phyloP scores from a whole-genome alignment of 768 basidiomycete genomes.

The Calocera viscosa region DNA sequence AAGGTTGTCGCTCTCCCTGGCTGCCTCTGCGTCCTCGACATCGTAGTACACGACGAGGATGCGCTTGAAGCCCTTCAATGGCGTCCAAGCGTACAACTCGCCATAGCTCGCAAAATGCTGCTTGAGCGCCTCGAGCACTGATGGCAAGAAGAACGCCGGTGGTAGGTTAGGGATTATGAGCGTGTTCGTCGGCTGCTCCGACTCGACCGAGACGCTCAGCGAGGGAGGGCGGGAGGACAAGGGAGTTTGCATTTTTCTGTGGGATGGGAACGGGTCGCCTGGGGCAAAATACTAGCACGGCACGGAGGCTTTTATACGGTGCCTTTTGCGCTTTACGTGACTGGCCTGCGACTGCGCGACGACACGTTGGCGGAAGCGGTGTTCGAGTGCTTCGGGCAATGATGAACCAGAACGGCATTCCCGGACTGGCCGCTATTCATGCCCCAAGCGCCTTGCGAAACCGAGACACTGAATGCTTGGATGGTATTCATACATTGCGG shows the following conservation, averaged over 20 bases:
- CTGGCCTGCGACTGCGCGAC: too few species aligned
- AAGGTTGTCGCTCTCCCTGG: constrained; percentile 58
- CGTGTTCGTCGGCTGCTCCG: constrained; percentile 51
- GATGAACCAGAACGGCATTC: neutral
- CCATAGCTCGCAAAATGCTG: constrained; percentile 69
- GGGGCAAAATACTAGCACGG: neutral
- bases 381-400: too few species aligned
- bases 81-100: constrained; percentile 80
- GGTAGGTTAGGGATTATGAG: constrained; percentile 71
- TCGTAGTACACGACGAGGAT: constrained; percentile 67
- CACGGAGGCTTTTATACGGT: neutral
- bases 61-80: constrained; percentile 65
- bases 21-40: constrained; percentile 52
- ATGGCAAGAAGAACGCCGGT: constrained; percentile 59
- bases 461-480: neutral
- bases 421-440: neutral
- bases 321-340: too few species aligned
- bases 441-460: too few species aligned
- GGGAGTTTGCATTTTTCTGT: neutral
- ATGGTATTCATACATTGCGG: neutral
- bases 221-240: neutral
- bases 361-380: too few species aligned
- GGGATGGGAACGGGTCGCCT: neutral
- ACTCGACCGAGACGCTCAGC: neutral
- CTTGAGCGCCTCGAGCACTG: constrained; percentile 50